Base-by-base conservation (phyloP, 2,329 filamentous ascomycete species). In the Cyphellophora attinorum region DNA sequence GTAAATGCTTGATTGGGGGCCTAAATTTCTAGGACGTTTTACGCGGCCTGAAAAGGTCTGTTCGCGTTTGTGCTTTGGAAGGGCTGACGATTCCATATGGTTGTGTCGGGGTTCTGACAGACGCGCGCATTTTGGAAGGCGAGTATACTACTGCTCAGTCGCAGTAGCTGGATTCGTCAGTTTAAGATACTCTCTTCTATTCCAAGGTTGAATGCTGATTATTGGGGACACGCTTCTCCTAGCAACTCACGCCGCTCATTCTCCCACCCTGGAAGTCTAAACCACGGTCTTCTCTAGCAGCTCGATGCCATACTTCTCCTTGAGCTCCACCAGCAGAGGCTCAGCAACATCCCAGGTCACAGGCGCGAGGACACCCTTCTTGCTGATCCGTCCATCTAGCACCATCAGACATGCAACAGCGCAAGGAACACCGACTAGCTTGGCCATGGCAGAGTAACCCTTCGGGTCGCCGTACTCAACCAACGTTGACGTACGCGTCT, bases 381-480 rank as follows among this genome's bases (percentile, higher is more conserved):
- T 71, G 30, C 64, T 70, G 42, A 88, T 76, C 3, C 76, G 81
- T 12, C 82, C 81, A 57, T 85, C 70, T 25, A 89, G 71, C 15
- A 91, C 80, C 65, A 81, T 74, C 68, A 84, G 72, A 42, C 86
- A 81, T 29, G 85, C 85, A 37, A 84, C 75, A 43, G 68, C 78
- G 49, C 77, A 81, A 4, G 82, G 81, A 4, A 86, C 69, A 54
- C 84, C 84, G 36, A 93, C 85, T 28, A 85, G 61, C 60, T 79
- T 81, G 29, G 83, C 84, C 85, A 94, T 93, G 48, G 82, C 76
- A 3, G 73, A 80, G 66, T 89, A 93, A 19, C 81, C 82, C 47
- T 75, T 71, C 38, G 81, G 79, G 52, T 77, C 77, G 56, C 85
- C 86, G 60, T 93, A 89, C 57, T 93, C 85, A 54, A 68, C 71